Percentiles rank a stretch among this genome's conserved stretches.
Conservation (phyloP, 2,329 filamentous ascomycete species). For the Beauveria sp. region DNA sequence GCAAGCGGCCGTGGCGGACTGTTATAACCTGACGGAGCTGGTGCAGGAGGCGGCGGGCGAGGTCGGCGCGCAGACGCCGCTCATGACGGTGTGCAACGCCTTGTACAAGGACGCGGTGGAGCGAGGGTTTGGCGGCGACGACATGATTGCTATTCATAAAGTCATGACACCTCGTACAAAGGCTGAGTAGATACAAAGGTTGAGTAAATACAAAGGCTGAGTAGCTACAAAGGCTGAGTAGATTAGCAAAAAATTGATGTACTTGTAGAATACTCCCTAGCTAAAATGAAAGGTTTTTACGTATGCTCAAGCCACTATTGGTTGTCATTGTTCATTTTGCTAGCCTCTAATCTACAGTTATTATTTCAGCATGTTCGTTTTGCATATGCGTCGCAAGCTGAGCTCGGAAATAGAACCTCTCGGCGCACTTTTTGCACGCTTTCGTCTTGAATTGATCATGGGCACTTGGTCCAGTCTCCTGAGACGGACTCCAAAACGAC, state of each 20-base stretch:
- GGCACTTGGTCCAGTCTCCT: not conserved
- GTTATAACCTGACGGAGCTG: conserved; percentile 22
- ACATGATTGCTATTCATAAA: conserved; percentile 23
- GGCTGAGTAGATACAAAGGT: too few species aligned
- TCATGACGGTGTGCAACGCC: conserved; percentile 16
- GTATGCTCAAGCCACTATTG: not conserved
- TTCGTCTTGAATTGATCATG: conserved; percentile 8
- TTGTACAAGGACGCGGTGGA: conserved; percentile 19
- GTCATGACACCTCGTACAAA: not conserved
- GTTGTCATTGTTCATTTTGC: not conserved
- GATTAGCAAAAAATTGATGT: not conserved
- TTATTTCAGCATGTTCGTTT: not conserved
- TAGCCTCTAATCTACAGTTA: not conserved
- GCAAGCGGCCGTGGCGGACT: conserved; percentile 24
- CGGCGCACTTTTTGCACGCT: not conserved
- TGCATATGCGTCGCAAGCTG: conserved; percentile 7
- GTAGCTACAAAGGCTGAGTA: too few species aligned
- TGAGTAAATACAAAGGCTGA: too few species aligned
- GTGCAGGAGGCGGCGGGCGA: conserved; percentile 19
- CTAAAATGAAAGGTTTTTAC: not conserved
- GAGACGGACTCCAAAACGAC: not conserved
- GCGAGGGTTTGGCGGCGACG: conserved; percentile 18
- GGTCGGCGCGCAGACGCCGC: conserved; percentile 15
- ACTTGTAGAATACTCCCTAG: not conserved
- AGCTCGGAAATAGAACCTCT: not conserved